These are phyloP conservation scores for Fusarium keratoplasticum DNA, from an alignment of 2,329 filamentous ascomycete genomes.

Conservation along the genomic window DNA sequence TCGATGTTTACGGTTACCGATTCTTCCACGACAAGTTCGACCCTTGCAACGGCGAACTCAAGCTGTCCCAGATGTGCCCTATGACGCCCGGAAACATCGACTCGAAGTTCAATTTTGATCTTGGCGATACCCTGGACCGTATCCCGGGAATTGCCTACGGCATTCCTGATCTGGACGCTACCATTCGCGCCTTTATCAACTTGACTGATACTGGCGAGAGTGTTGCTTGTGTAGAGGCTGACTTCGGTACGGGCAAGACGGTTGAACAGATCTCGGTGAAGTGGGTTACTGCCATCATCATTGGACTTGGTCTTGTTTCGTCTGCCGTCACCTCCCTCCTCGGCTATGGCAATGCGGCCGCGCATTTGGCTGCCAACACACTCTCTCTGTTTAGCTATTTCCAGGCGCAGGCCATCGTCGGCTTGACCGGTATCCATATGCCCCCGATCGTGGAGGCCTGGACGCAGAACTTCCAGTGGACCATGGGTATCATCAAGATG, in stretches of 20 bases:
- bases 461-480: conserved; percentile 99
- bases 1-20: conserved; percentile 85
- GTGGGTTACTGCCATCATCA: conserved; percentile 89
- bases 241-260: conserved; percentile 90
- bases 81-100: conserved; percentile 88
- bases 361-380: conserved; percentile 92
- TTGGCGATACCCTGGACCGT: conserved; percentile 68
- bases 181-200: conserved; percentile 84
- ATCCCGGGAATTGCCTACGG: conserved; percentile 89
- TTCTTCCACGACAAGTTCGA: conserved; percentile 75
- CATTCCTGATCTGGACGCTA: conserved; percentile 91
- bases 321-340: conserved; percentile 90
- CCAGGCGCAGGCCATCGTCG: conserved; percentile 91
- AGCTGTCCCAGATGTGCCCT: conserved; percentile 82
- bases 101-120: conserved; percentile 74
- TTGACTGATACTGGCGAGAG: conserved; percentile 68
- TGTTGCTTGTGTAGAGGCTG: conserved; percentile 88
- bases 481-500: conserved; percentile 92
- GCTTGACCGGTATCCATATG: conserved; percentile 81
- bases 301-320: conserved; percentile 82
- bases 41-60: conserved; percentile 73
- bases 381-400: conserved; percentile 93
- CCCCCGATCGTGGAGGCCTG: conserved; percentile 91
- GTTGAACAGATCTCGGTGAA: conserved; percentile 89
- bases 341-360: conserved; percentile 92